Evolutionary conservation across 139 green algal genomes (phyloP).

Genomic region (Mychonastes homosphaera): DNA sequence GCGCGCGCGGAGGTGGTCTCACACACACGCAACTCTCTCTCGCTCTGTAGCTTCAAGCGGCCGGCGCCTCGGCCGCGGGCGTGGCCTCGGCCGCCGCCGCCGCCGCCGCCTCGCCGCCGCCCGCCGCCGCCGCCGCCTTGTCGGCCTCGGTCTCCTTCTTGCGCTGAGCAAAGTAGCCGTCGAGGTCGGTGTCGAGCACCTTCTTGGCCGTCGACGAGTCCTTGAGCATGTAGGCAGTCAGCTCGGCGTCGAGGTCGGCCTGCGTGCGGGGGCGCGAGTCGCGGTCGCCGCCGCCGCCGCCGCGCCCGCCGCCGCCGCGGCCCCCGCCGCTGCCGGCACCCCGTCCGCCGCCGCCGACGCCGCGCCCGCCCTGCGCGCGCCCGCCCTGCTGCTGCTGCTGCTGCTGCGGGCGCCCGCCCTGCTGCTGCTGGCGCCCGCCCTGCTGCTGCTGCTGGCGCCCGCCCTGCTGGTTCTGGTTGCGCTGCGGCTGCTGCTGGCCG

Average conservation of each 20-base stretch:
- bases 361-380: too few relatives aligned
- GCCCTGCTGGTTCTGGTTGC: not conserved
- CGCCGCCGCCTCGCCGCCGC: not conserved
- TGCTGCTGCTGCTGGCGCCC: not conserved
- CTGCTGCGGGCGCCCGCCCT: too few relatives aligned
- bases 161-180: constrained; percentile 22
- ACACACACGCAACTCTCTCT: too few relatives aligned
- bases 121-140: not conserved
- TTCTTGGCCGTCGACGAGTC: constrained; percentile 13
- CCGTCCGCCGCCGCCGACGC: too few relatives aligned
- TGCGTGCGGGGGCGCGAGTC: constrained; percentile 12
- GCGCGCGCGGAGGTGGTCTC: too few relatives aligned
- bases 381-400: constrained; percentile 1
- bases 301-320: not conserved
- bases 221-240: constrained; percentile 29
- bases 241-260: constrained; percentile 24
- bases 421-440: not conserved
- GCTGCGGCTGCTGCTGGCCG: constrained; percentile 2
- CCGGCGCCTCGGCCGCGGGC: too few relatives aligned
- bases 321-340: not conserved
- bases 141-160: constrained; percentile 1
- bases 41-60: too few relatives aligned
- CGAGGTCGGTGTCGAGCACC: constrained; percentile 20
- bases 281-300: too few relatives aligned
- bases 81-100: too few relatives aligned